phyloP scores from a whole-genome alignment of 2,329 filamentous ascomycete genomes.

The Colletotrichum nymphaeae region DNA sequence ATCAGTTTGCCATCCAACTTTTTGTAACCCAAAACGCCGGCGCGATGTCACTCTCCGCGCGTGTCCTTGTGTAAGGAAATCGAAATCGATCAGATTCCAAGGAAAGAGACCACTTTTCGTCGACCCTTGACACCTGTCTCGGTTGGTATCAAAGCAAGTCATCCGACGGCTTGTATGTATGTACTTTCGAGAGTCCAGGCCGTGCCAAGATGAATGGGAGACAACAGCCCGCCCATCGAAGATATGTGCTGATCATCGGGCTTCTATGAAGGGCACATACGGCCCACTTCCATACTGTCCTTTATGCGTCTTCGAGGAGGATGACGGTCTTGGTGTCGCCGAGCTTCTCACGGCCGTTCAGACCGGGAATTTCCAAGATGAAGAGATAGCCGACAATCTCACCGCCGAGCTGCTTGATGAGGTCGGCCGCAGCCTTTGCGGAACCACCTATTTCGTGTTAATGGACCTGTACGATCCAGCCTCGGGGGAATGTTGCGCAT shows the following conservation, averaged over 20 bases:
- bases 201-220: background rate
- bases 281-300: background rate
- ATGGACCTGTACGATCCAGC: conserved; percentile 29
- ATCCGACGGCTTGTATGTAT: background rate
- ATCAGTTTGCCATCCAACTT: conserved; percentile 28
- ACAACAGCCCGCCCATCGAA: background rate
- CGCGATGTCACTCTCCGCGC: conserved; percentile 14
- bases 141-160: background rate
- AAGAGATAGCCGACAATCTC: conserved; percentile 91
- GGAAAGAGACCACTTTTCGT: background rate
- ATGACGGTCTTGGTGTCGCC: conserved; percentile 82
- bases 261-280: background rate
- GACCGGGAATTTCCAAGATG: conserved; percentile 93
- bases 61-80: conserved; percentile 12
- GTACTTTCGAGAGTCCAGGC: background rate
- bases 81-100: conserved; percentile 5
- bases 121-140: background rate
- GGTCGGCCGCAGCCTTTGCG: conserved; percentile 85
- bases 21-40: conserved; percentile 31
- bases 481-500: background rate
- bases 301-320: conserved; percentile 71
- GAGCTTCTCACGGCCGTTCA: conserved; percentile 92
- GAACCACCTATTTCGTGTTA: conserved; percentile 77
- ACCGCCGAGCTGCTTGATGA: conserved; percentile 88
- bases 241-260: background rate